Base-by-base conservation (phyloP, 1,139 yeast species). In the Entelexis paramagnoliae region DNA sequence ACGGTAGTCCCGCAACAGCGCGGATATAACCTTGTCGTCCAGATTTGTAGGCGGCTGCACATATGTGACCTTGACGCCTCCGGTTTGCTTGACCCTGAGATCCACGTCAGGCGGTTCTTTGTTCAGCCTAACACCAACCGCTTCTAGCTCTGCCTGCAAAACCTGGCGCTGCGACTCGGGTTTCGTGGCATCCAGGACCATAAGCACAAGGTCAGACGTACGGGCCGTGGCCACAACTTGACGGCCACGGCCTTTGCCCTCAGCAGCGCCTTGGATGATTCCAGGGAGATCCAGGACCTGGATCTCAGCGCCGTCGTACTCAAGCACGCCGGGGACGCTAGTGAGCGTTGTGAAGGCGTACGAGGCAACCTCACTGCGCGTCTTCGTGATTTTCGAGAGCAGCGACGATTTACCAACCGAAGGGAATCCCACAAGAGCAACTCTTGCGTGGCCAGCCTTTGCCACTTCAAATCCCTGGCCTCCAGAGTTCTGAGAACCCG, bases 221-320 rank as follows among this genome's bases (percentile, higher is more conserved):
- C 93, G 81, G 0, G 96, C 95, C 1, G 95, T 93, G 1, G 97
- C 85, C 60, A 91, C 89, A 43, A 91, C 98, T 66, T 91, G 97
- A 62, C 95, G 76, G 55, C 98, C 98, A 68, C 98, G 79, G 63
- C 98, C 98, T 67, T 89, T 88, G 63, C 98, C 98, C 65, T 86
- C 96, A 29, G 95, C 76, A 14, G 98, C 98, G 40, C 97, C 97
- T 65, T 86, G 87, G 56, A 91, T 91, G 62, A 91, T 91, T 67
- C 98, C 98, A 0, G 98, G 98, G 55, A 91, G 72, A 76, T 91
- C 98, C 17, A 91, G 89, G 61, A 91, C 83, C 69, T 91, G 98
- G 54, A 91, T 88, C 64, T 89, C 96, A 0, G 98, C 96, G 39
- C 97, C 97, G 65, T 88, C 88, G 64, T 89, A 87, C 65, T 88